Evolutionary conservation across 2,329 filamentous ascomycete species (phyloP).

Genomic region (Diaporthe citriasiana): DNA sequence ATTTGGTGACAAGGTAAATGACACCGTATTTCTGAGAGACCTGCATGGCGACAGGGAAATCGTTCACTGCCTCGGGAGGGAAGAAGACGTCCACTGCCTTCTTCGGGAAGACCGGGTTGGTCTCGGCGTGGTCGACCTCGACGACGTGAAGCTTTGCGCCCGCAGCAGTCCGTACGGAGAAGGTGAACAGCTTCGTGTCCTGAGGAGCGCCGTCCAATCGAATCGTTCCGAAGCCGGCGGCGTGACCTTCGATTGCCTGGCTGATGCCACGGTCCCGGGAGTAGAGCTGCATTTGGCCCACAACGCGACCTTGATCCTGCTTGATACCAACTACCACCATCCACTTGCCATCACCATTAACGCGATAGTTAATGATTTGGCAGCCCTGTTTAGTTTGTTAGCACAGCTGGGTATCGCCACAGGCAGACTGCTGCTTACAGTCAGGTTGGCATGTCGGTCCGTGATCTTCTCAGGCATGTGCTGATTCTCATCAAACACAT

Average conservation of each 20-base stretch:
- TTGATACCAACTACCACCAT: constrained; percentile 98
- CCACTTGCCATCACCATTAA: constrained; percentile 97
- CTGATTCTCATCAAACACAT: constrained; percentile 89
- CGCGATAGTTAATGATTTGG: constrained; percentile 99
- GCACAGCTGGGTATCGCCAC: constrained; percentile 3
- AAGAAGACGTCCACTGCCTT: constrained; percentile 99
- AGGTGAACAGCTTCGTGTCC: constrained; percentile 96
- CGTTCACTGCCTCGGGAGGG: constrained; percentile 93
- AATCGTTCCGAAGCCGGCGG: constrained; percentile 92
- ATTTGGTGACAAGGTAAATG: constrained; percentile 98
- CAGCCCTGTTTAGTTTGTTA: constrained; percentile 73
- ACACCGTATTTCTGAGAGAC: constrained; percentile 97
- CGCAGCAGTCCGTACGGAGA: constrained; percentile 89
- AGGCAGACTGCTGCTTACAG: constrained; percentile 65
- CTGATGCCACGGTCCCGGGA: constrained; percentile 96
- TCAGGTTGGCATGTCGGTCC: constrained; percentile 91
- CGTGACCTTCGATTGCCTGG: constrained; percentile 97
- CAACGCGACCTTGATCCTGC: constrained; percentile 91
- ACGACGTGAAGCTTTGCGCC: constrained; percentile 96
- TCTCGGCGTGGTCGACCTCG: constrained; percentile 93
- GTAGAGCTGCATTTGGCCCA: constrained; percentile 97
- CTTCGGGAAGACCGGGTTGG: constrained; percentile 92
- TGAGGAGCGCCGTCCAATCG: constrained; percentile 89
- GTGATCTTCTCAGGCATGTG: constrained; percentile 89
- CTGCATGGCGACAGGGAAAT: constrained; percentile 98